These are phyloP conservation scores for Pestalotiopsis sp. DNA, from an alignment of 2,329 filamentous ascomycete genomes.

Conservation along the genomic window DNA sequence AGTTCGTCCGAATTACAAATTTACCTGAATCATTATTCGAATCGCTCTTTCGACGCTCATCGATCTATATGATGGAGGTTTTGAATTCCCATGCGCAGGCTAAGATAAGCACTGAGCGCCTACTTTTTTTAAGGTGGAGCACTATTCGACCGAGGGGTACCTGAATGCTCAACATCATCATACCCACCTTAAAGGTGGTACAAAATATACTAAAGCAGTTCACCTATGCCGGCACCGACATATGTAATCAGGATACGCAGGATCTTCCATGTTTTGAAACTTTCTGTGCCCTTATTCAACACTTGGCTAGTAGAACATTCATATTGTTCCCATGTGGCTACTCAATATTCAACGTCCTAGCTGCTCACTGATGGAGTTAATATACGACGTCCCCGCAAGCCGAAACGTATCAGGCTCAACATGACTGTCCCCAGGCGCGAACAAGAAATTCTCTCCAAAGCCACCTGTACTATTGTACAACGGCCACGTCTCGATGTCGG, in stretches of 20 bases:
- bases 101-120: not conserved
- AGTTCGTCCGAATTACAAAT: too few species aligned
- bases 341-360: not conserved
- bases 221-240: too few species aligned
- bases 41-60: too few species aligned
- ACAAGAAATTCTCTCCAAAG: not conserved
- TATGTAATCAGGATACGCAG: too few species aligned
- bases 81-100: not conserved
- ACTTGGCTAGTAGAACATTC: too few species aligned
- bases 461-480: not conserved
- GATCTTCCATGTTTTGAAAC: too few species aligned
- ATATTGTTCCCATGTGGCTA: too few species aligned
- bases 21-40: too few species aligned
- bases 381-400: not conserved
- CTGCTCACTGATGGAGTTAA: not conserved
- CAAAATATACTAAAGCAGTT: too few species aligned
- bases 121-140: not conserved
- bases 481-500: not conserved
- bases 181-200: not conserved
- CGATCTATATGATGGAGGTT: too few species aligned
- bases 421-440: not conserved
- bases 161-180: not conserved
- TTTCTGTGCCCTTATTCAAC: too few species aligned
- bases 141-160: not conserved
- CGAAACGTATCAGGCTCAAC: not conserved